phyloP scores from a whole-genome alignment of 345 rosid genomes.

The Raphanus raphanistrum region DNA sequence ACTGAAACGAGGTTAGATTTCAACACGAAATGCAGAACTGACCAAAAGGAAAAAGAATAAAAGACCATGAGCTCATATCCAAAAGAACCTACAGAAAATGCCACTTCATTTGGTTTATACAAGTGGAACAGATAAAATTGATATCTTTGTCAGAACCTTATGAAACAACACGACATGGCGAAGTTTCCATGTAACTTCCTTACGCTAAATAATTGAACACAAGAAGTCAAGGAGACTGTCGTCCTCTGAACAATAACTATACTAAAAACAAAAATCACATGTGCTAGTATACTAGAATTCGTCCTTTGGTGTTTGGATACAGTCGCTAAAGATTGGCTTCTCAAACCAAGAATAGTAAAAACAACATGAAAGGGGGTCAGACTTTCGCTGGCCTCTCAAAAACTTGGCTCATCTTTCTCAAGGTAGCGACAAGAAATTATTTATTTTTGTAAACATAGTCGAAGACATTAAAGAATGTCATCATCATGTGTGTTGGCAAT shows the following conservation, averaged over 20 bases:
- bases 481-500: constrained; percentile 8
- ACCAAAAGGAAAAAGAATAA: neutral
- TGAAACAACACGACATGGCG: neutral
- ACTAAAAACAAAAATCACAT: constrained; percentile 31
- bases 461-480: constrained; percentile 9
- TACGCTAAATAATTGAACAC: neutral
- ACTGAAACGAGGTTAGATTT: constrained; percentile 22
- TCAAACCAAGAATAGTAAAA: constrained; percentile 11
- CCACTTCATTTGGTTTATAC: neutral
- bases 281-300: constrained; percentile 41
- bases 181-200: constrained; percentile 27
- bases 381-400: constrained; percentile 45
- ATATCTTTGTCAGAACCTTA: constrained; percentile 5
- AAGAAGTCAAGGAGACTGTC: constrained; percentile 26
- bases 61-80: constrained; percentile 28
- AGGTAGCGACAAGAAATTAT: constrained; percentile 6
- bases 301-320: constrained; percentile 47
- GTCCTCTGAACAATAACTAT: neutral
- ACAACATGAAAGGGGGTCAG: constrained; percentile 24
- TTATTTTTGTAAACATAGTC: constrained; percentile 6
- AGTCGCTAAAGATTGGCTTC: constrained; percentile 40
- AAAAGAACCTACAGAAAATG: constrained; percentile 31
- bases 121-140: constrained; percentile 17
- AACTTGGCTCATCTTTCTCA: neutral
- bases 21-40: neutral